Conservation (phyloP, 805 yeast species). For the Yamadazyma kitorensis region DNA sequence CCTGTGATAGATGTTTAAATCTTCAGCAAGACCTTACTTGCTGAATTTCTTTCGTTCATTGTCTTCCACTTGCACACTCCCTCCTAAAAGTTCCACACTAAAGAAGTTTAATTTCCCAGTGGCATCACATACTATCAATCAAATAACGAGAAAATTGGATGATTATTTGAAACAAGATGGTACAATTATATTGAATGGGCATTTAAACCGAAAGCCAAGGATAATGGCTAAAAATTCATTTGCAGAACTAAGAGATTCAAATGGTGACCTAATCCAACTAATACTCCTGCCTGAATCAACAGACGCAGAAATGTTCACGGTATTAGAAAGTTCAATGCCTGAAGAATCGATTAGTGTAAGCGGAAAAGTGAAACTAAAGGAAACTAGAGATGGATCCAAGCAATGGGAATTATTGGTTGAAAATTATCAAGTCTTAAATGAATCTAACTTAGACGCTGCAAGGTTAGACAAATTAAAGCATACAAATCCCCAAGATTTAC, state of each 20-base stretch:
- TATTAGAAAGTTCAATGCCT: conserved; percentile 49
- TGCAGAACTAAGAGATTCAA: conserved; percentile 69
- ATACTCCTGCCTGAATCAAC: conserved; percentile 40
- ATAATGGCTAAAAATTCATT: conserved; percentile 68
- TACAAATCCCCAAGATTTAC: conserved; percentile 52
- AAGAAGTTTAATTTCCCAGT: conserved; percentile 34
- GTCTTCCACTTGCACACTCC: no score
- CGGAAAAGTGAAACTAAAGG: conserved; percentile 48
- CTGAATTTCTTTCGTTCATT: no score
- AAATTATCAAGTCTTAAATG: conserved; percentile 55
- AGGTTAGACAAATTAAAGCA: conserved; percentile 62
- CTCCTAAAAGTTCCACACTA: conserved; percentile 20
- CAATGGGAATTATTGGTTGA: conserved; percentile 60
- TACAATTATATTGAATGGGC: conserved; percentile 65
- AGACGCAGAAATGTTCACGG: conserved; percentile 28
- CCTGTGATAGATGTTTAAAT: no score
- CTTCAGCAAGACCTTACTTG: no score
- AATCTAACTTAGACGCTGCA: conserved; percentile 61
- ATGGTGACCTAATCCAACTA: conserved; percentile 64
- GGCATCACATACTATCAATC: conserved; percentile 28
- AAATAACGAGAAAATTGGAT: conserved; percentile 12
- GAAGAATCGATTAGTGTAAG: conserved; percentile 74
- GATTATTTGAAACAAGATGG: conserved; percentile 12
- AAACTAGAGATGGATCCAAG: conserved; percentile 10
- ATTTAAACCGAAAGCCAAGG: conserved; percentile 76